A percentile compares a stretch with the other conserved stretches of the same genome.
phyloP scores from a whole-genome alignment of 192 early-diverging fungal species.

The Gaertneriomyces semiglobifer region DNA sequence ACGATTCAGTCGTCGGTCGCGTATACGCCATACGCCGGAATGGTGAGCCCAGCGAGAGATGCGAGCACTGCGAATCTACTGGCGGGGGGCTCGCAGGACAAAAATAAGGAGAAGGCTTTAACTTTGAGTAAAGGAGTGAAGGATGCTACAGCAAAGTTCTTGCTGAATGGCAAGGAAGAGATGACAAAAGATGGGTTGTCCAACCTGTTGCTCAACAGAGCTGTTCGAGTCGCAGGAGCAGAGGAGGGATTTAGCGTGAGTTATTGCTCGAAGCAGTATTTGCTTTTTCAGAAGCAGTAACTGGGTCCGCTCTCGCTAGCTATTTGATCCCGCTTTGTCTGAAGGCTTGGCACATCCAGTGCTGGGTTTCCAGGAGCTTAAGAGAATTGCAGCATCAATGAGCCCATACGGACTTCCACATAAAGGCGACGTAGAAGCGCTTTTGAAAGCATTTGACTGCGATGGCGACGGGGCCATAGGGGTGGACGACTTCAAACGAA shows the following conservation, averaged over 20 bases:
- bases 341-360: background rate
- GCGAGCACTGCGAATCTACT: background rate
- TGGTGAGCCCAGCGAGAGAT: background rate
- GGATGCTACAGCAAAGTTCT: background rate
- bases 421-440: constrained; percentile 35
- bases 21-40: background rate
- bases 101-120: constrained; percentile 12
- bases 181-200: constrained; percentile 44
- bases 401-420: constrained; percentile 32
- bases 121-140: constrained; percentile 1
- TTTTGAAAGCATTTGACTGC: constrained; percentile 40
- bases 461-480: constrained; percentile 46
- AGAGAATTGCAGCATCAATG: constrained; percentile 28
- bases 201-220: constrained; percentile 35
- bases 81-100: too few species aligned
- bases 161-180: constrained; percentile 40
- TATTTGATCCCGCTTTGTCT: constrained; percentile 21
- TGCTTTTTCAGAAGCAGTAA: background rate
- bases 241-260: background rate
- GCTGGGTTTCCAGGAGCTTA: constrained; percentile 26
- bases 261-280: too few species aligned
- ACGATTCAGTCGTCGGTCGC: background rate
- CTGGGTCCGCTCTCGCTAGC: constrained; percentile 1
- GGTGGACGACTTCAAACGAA: constrained; percentile 46
- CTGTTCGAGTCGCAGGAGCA: background rate